A percentile compares a stretch with the other conserved stretches of the same genome.
These are phyloP conservation scores for Phytophthora fragariae DNA, from an alignment of 352 stramenopile species.

Conservation along the genomic window DNA sequence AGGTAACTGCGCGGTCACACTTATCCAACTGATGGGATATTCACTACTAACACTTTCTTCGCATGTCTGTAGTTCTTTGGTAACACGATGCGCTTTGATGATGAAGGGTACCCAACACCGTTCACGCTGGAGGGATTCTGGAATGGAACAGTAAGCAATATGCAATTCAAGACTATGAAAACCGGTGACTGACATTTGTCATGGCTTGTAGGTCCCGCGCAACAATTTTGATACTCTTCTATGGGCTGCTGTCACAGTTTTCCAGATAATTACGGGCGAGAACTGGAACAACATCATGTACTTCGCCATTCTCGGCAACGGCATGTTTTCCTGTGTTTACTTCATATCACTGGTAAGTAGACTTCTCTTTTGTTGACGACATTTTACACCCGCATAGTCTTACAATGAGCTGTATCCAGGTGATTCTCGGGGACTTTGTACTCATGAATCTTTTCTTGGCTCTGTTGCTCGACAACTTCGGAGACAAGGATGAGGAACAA, in stretches of 20 bases:
- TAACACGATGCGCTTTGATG: constrained; percentile 94
- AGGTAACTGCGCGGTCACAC: constrained; percentile 43
- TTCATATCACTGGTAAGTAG: constrained; percentile 81
- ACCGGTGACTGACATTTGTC: neutral
- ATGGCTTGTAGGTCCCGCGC: constrained; percentile 56
- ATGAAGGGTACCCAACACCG: constrained; percentile 65
- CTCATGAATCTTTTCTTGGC: constrained; percentile 96
- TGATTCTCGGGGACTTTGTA: constrained; percentile 92
- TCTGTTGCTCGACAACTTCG: constrained; percentile 93
- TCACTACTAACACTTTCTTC: neutral
- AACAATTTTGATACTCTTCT: constrained; percentile 92
- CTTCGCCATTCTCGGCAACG: constrained; percentile 87
- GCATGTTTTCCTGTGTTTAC: constrained; percentile 75
- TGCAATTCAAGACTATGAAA: neutral
- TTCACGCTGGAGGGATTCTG: constrained; percentile 65
- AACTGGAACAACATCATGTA: constrained; percentile 97
- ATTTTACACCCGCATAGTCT: neutral
- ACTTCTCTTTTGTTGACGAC: neutral
- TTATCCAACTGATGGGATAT: neutral
- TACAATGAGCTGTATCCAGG: constrained; percentile 26
- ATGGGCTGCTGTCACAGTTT: constrained; percentile 86
- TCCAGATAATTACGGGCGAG: constrained; percentile 95
- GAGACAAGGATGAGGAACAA: constrained; percentile 69
- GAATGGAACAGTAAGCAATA: constrained; percentile 52
- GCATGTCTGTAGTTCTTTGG: constrained; percentile 86